These are phyloP conservation scores for Oryza meridionalis DNA, from an alignment of 176 grass and related monocot genomes.

Conservation along the genomic window DNA sequence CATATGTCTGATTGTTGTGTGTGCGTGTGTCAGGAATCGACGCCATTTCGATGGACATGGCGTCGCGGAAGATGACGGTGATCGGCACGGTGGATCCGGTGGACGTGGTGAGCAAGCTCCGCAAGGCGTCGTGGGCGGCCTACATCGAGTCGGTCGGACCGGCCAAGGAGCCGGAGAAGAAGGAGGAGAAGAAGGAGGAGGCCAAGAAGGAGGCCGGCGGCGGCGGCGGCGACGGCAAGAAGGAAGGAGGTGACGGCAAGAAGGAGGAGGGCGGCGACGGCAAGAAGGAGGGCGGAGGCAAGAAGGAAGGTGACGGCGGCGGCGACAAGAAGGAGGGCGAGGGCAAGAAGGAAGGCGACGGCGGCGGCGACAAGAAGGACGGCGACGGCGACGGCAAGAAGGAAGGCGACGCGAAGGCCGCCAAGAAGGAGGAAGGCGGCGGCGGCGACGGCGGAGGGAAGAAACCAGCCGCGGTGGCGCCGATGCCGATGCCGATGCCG, in stretches of 20 bases:
- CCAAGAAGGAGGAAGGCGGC: background rate
- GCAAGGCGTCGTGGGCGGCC: constrained; percentile 62
- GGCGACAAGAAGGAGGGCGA: background rate
- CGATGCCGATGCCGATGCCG: background rate
- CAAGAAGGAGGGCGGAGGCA: background rate
- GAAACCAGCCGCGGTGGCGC: background rate
- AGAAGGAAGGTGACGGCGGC: background rate
- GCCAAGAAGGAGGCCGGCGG: background rate
- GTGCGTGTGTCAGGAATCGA: constrained; percentile 62
- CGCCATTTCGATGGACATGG: constrained; percentile 66
- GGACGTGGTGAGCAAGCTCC: constrained; percentile 72
- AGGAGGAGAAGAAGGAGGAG: constrained; percentile 40
- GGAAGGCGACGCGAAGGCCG: background rate
- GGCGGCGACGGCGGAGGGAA: background rate
- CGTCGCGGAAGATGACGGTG: constrained; percentile 79
- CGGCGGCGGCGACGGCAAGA: background rate
- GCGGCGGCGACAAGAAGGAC: background rate
- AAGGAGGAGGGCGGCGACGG: background rate
- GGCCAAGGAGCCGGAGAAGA: constrained; percentile 70
- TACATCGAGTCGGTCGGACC: constrained; percentile 71
- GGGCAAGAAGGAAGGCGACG: background rate
- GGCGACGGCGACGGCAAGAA: background rate
- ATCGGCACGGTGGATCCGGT: constrained; percentile 76
- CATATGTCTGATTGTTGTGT: background rate
- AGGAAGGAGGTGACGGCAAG: background rate